Conservation (phyloP, 2,329 filamentous ascomycete species). For the Penicillium capsulatum region DNA sequence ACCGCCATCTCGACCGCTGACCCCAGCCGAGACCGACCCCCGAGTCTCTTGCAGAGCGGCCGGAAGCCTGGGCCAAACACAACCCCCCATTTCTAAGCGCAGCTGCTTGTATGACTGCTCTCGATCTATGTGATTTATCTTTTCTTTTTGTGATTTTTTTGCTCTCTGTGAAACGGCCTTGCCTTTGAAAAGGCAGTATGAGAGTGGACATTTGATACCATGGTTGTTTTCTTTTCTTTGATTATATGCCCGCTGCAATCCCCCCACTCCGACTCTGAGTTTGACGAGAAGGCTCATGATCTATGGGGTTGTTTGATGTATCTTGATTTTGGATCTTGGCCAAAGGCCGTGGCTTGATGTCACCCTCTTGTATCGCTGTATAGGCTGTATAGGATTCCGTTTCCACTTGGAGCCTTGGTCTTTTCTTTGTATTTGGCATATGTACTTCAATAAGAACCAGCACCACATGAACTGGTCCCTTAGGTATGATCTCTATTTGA, state of each 20-base stretch:
- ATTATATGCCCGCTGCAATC: background rate
- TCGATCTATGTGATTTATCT: conserved; percentile 2
- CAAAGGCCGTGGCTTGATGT: background rate
- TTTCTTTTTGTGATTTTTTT: background rate
- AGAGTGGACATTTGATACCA: conserved; percentile 12
- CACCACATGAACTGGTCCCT: no score
- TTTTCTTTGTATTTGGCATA: no score
- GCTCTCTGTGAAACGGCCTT: background rate
- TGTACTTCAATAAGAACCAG: no score
- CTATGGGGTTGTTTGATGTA: no score
- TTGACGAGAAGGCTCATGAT: no score
- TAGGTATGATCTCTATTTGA: no score
- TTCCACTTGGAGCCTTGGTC: no score
- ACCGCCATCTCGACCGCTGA: conserved; percentile 12
- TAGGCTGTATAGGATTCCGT: no score
- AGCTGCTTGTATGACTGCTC: conserved; percentile 3
- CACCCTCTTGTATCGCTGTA: no score
- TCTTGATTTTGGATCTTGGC: no score
- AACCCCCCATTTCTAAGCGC: conserved; percentile 31
- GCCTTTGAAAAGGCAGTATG: conserved; percentile 3
- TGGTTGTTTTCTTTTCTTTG: conserved; percentile 3
- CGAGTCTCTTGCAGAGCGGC: conserved; percentile 40
- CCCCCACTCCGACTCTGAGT: no score
- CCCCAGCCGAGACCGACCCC: conserved; percentile 32
- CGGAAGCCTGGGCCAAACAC: conserved; percentile 35